Base-by-base conservation (phyloP, 164 flowering plant genomes). In the Aristolochia contorta region DNA sequence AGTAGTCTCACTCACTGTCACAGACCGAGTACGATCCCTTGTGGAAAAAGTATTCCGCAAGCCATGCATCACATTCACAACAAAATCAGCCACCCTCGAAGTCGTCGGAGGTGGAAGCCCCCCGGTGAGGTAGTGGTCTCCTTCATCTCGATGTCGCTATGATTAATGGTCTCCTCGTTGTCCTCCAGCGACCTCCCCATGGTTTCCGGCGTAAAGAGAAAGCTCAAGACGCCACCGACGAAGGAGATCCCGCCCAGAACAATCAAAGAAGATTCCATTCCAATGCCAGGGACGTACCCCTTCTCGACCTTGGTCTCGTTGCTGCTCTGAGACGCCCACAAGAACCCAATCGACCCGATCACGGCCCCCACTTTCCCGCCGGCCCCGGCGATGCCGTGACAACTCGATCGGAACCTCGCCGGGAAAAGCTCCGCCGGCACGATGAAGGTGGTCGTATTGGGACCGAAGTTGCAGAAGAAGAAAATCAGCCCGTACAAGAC, bases 391-490 rank as follows among this genome's bases (percentile, higher is more conserved):
- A 67, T 67, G 19, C 70, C 65, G 30, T 67, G 70, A 21, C 70
- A 67, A 2, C 61, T 67, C 7, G 65, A 61, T 49, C 65, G 32
- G 21, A 61, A 15, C 60, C 65, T 56, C 2, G 70, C 65, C 6
- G 65, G 70, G 30, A 67, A 67, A 18, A 67, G 61, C 65, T 67
- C 70, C 6, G 70, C 70, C 3, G 70, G 70, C 49, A 67, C 70
- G 6, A 67, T 59, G 51, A 67, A 67, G 4, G 70, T 67, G 1
- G 70, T 67, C 12, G 56, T 54, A 37, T 67, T 67, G 14, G 70
- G 70, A n/a, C 70, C 70, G 47, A 67, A 67, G 50, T 67, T 67
- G n/a, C 65, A 43, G 23, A 67, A 67, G 70, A 67, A 61, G 65
- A 67, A 67, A 20, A 61, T 67, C 6, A 67, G 32, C 1, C 65